These are phyloP conservation scores for Penicillium angulare DNA, from an alignment of 495 filamentous ascomycete species.

Conservation along the genomic window DNA sequence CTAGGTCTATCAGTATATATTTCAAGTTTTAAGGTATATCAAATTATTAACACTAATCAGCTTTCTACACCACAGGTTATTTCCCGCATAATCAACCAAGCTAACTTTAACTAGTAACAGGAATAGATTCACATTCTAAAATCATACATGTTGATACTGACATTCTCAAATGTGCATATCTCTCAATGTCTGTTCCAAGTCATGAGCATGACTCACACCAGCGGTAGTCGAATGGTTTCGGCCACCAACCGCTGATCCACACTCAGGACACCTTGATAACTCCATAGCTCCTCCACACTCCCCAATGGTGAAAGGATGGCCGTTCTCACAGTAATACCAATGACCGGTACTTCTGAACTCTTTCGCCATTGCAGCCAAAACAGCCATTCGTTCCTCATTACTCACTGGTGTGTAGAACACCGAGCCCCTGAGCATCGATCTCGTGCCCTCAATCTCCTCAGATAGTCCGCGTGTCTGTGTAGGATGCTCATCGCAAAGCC, in stretches of 20 bases:
- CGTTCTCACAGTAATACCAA: constrained; percentile 19
- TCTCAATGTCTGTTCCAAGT: constrained; percentile 2
- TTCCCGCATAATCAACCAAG: no score
- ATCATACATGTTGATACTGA: no score
- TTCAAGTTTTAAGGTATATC: no score
- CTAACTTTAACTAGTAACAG: no score
- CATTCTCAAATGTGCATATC: neutral
- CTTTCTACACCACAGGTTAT: no score
- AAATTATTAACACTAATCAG: no score
- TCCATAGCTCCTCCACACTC: constrained; percentile 20
- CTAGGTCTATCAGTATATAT: no score
- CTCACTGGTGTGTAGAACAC: neutral
- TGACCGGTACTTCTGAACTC: constrained; percentile 10
- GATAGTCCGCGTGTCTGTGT: neutral
- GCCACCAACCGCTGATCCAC: constrained; percentile 1
- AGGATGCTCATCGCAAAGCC: neutral
- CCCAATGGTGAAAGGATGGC: constrained; percentile 17
- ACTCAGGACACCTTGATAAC: constrained; percentile 1
- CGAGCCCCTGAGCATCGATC: neutral
- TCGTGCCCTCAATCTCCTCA: constrained; percentile 1
- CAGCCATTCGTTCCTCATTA: constrained; percentile 7
- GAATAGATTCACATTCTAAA: no score
- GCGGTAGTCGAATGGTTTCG: neutral
- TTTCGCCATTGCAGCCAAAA: neutral
- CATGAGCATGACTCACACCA: neutral